phyloP scores from a whole-genome alignment of 1,284 basidiomycete genomes.

The Boletus semigastroideus region DNA sequence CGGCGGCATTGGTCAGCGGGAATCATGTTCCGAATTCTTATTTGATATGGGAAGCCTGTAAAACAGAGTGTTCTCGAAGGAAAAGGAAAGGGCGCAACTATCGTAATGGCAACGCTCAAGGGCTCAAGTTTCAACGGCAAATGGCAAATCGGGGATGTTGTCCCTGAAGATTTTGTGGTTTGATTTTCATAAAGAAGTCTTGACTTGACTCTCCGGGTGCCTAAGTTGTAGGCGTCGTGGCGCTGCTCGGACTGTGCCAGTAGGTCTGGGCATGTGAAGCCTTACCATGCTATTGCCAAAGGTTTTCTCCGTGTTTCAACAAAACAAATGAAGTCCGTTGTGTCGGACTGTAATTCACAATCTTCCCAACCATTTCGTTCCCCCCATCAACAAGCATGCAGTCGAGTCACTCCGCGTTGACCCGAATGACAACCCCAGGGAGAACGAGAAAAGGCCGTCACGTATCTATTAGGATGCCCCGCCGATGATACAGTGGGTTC shows the following conservation, averaged over 20 bases:
- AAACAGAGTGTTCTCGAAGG: not conserved
- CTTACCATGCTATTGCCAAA: not conserved
- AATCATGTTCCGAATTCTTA: not conserved
- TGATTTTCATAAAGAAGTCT: not conserved
- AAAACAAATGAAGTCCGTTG: conserved; percentile 2
- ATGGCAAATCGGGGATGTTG: not conserved
- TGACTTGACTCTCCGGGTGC: too few species aligned
- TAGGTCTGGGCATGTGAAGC: not conserved
- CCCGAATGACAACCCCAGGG: conserved; percentile 7
- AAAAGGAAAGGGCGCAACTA: not conserved
- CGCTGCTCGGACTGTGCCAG: not conserved
- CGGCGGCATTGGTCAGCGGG: not conserved
- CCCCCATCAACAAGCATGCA: not conserved
- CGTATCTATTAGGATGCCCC: conserved; percentile 1
- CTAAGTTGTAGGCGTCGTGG: not conserved
- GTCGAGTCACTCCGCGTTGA: conserved; percentile 9
- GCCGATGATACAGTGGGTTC: not conserved
- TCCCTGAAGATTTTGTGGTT: not conserved
- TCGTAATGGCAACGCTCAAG: conserved; percentile 11
- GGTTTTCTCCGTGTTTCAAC: conserved; percentile 16
- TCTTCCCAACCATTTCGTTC: not conserved
- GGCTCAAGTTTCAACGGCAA: conserved; percentile 11
- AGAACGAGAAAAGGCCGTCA: not conserved
- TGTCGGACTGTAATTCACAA: conserved; percentile 1
- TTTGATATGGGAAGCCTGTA: not conserved